Evolutionary conservation across 306 rosid genomes (phyloP).

Genomic region (Trifolium subterraneum): DNA sequence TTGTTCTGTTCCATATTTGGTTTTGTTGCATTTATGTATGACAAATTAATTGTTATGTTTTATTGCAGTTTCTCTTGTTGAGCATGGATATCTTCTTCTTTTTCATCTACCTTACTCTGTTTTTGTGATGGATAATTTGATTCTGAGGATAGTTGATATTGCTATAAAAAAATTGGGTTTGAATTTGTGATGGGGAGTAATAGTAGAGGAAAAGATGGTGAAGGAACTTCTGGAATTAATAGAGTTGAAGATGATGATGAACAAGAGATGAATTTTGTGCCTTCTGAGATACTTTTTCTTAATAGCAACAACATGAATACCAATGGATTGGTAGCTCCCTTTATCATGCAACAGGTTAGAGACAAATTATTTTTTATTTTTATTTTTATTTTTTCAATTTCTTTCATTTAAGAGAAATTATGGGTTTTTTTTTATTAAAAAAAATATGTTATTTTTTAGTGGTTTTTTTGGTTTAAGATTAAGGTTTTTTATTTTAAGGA

Average conservation of each 20-base stretch:
- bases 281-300: constrained; percentile 13
- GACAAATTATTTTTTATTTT: not conserved
- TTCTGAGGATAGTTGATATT: constrained; percentile 22
- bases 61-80: constrained; percentile 30
- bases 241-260: constrained; percentile 42
- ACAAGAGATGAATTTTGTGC: constrained; percentile 47
- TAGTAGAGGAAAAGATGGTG: constrained; percentile 46
- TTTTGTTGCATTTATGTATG: constrained; percentile 2
- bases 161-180: constrained; percentile 16
- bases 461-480: too few relatives aligned
- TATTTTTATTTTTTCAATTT: not conserved
- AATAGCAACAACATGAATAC: not conserved
- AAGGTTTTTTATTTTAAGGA: too few relatives aligned
- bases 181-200: constrained; percentile 59
- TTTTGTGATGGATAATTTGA: constrained; percentile 31
- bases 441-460: too few relatives aligned
- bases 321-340: constrained; percentile 30
- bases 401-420: not conserved
- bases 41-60: too few relatives aligned
- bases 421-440: too few relatives aligned
- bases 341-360: constrained; percentile 54
- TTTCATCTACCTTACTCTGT: constrained; percentile 32
- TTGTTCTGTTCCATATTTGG: constrained; percentile 50
- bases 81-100: constrained; percentile 43
- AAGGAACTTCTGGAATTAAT: constrained; percentile 55